Evolutionary conservation across 2,329 filamentous ascomycete genomes (phyloP).

Genomic region (Dothideomycetes sp.): DNA sequence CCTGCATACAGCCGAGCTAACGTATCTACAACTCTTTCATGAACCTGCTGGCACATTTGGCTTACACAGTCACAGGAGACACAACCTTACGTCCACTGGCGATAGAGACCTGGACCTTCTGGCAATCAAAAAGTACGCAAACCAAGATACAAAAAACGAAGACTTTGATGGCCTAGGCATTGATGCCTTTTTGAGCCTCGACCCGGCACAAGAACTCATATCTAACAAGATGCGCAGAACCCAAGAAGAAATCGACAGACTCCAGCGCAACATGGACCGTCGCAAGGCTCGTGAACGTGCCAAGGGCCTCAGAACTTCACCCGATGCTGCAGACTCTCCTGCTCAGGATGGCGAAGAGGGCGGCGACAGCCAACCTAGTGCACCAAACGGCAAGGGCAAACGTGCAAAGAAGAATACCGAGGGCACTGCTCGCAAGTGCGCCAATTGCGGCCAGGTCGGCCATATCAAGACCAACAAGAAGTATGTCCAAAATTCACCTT

Average conservation of each 20-base stretch:
- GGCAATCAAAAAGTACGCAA: slow-evolving; percentile 48
- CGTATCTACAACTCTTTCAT: slow-evolving; percentile 22
- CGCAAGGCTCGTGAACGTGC: slow-evolving; percentile 83
- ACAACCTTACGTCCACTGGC: slow-evolving; percentile 52
- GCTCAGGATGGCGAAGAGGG: slow-evolving; percentile 32
- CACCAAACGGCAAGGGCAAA: slow-evolving; percentile 21
- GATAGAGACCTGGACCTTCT: slow-evolving; percentile 56
- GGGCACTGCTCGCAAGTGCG: slow-evolving; percentile 71
- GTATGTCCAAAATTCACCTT: slow-evolving; percentile 42
- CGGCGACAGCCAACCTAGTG: slow-evolving; percentile 11
- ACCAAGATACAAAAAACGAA: too few species aligned
- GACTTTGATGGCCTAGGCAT: neutral
- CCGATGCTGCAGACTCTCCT: slow-evolving; percentile 29
- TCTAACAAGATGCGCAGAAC: slow-evolving; percentile 37
- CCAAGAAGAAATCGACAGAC: slow-evolving; percentile 64
- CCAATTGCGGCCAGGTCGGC: slow-evolving; percentile 90
- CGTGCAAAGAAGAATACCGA: slow-evolving; percentile 57
- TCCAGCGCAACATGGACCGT: slow-evolving; percentile 85
- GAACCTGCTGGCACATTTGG: neutral
- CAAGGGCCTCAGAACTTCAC: slow-evolving; percentile 44
- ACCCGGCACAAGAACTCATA: neutral
- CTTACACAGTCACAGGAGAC: slow-evolving; percentile 36
- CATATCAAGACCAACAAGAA: slow-evolving; percentile 99
- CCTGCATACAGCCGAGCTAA: slow-evolving; percentile 60
- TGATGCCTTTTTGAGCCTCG: neutral